Conservation (phyloP, 345 rosid genomes). For the Syzygium aqueum region DNA sequence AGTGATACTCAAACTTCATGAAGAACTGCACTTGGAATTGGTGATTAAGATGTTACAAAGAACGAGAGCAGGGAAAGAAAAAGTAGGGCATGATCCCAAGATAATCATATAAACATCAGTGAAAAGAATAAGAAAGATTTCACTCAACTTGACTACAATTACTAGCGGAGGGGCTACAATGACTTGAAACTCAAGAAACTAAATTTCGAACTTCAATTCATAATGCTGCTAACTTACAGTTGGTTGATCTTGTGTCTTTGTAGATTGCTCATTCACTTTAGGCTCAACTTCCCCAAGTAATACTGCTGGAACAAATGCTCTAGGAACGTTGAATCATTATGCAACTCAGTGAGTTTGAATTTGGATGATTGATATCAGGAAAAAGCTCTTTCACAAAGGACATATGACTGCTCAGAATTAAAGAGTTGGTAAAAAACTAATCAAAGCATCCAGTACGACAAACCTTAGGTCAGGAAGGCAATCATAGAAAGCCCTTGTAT, state of each 20-base stretch:
- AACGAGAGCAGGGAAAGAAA: background rate
- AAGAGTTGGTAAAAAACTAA: background rate
- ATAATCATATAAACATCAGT: background rate
- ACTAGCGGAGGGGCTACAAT: background rate
- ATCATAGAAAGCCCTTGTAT: constrained; percentile 93
- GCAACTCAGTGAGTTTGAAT: background rate
- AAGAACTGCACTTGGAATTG: background rate
- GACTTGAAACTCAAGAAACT: background rate
- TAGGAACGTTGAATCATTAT: constrained; percentile 24
- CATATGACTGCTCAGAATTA: background rate
- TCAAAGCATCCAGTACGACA: constrained; percentile 6
- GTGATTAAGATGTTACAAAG: background rate
- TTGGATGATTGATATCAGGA: background rate
- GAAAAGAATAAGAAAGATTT: background rate
- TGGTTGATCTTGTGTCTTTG: constrained; percentile 60
- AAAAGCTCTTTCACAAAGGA: background rate
- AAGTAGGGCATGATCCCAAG: background rate
- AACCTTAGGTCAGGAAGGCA: constrained; percentile 96
- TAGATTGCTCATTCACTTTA: constrained; percentile 67
- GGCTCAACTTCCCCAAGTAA: constrained; percentile 87
- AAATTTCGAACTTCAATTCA: background rate
- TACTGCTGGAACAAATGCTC: constrained; percentile 99
- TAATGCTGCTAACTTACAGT: constrained; percentile 34
- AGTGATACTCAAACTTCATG: background rate
- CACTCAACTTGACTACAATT: background rate